Evolutionary conservation across 164 flowering plant genomes (phyloP).

Genomic region (Hamamelis virginiana): DNA sequence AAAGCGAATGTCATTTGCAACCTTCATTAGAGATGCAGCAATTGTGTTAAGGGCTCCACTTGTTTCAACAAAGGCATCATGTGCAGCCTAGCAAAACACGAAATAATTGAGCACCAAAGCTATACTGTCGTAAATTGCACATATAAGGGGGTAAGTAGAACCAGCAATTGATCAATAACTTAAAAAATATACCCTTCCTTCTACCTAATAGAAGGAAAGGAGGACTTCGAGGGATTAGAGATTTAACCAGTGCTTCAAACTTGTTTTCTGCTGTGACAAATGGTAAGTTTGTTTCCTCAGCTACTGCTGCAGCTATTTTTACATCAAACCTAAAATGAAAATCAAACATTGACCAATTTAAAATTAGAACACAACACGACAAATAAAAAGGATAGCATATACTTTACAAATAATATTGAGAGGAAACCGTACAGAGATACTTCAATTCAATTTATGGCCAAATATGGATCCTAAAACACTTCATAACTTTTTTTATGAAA

Average conservation of each 20-base stretch:
- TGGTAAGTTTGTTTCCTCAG: constrained; percentile 90
- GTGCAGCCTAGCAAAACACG: constrained; percentile 72
- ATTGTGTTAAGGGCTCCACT: constrained; percentile 95
- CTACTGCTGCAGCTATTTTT: constrained; percentile 96
- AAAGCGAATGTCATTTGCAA: constrained; percentile 90
- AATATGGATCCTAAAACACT: not conserved
- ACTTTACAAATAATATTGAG: not conserved
- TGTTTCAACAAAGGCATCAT: constrained; percentile 97
- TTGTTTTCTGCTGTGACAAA: constrained; percentile 97
- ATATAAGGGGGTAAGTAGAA: not conserved
- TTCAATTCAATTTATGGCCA: not conserved
- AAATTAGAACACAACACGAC: constrained; percentile 1
- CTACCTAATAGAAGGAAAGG: not conserved
- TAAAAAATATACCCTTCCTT: not conserved
- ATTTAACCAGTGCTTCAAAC: constrained; percentile 94
- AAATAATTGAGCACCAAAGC: constrained; percentile 4
- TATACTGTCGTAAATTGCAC: not conserved
- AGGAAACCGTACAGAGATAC: not conserved
- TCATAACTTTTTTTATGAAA: not conserved
- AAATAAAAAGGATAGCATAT: not conserved
- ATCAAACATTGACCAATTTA: constrained; percentile 2
- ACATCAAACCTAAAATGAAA: constrained; percentile 78
- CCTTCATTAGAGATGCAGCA: constrained; percentile 88
- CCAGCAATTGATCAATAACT: not conserved
- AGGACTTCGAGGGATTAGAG: constrained; percentile 1